Evolutionary conservation across 2,329 filamentous ascomycete species (phyloP).

Genomic region (Botryosphaeria dothidea): DNA sequence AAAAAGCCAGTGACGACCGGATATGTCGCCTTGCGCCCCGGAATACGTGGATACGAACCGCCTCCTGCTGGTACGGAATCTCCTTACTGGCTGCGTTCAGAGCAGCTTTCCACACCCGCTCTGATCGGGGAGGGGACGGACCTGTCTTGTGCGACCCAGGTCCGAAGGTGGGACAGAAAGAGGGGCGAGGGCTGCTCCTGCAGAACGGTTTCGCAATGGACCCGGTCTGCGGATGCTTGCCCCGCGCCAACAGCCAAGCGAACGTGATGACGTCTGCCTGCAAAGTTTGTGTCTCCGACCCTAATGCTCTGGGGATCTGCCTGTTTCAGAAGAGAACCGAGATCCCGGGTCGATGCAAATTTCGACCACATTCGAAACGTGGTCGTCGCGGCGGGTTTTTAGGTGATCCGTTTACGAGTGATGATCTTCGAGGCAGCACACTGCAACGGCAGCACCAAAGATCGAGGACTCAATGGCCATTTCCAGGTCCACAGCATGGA

Average conservation of each 20-base stretch:
- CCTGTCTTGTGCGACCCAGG: neutral
- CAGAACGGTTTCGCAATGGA: constrained; percentile 9
- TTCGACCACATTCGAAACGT: neutral
- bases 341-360: constrained; percentile 7
- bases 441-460: constrained; percentile 72
- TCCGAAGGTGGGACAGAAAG: neutral
- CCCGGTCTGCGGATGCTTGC: constrained; percentile 9
- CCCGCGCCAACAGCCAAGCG: constrained; percentile 11
- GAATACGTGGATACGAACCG: neutral
- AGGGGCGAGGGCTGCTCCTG: constrained; percentile 13
- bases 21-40: neutral
- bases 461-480: constrained; percentile 74
- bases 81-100: neutral
- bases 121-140: neutral
- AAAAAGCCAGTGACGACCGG: neutral
- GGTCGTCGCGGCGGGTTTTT: neutral
- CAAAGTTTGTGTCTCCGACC: constrained; percentile 6
- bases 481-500: constrained; percentile 55
- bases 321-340: neutral
- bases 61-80: neutral
- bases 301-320: neutral
- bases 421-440: constrained; percentile 37
- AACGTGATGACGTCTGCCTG: constrained; percentile 2
- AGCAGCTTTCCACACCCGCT: neutral
- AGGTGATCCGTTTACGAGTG: neutral